Conservation (phyloP, 768 basidiomycete species). For the Gymnopilus dilepis region DNA sequence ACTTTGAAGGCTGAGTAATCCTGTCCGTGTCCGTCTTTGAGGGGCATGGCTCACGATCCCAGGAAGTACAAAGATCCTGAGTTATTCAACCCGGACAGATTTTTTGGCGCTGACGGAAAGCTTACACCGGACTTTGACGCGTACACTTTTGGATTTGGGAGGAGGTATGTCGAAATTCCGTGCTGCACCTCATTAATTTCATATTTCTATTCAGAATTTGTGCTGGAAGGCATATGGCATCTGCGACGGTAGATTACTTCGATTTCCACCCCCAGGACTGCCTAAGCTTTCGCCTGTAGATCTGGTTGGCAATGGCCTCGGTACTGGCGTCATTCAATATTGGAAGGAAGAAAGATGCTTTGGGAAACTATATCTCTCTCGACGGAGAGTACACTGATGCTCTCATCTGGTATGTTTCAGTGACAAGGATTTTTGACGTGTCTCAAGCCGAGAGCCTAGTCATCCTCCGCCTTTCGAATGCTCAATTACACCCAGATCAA, state of each 20-base stretch:
- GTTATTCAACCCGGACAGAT: slow-evolving; percentile 42
- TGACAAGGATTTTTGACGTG: not conserved
- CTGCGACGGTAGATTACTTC: slow-evolving; percentile 15
- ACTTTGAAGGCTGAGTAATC: not conserved
- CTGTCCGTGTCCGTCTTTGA: slow-evolving; percentile 32
- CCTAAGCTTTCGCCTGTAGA: not conserved
- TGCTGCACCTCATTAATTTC: not conserved
- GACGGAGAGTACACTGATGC: slow-evolving; percentile 15
- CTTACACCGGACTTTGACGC: slow-evolving; percentile 24
- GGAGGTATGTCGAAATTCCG: slow-evolving; percentile 24
- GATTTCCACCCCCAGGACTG: not conserved
- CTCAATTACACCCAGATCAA: slow-evolving; percentile 11
- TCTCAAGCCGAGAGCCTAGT: not conserved
- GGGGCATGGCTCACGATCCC: slow-evolving; percentile 9
- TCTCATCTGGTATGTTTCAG: slow-evolving; percentile 7
- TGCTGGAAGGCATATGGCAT: slow-evolving; percentile 24
- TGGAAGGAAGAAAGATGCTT: slow-evolving; percentile 18
- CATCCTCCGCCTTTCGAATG: slow-evolving; percentile 8
- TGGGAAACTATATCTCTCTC: slow-evolving; percentile 15
- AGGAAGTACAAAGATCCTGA: slow-evolving; percentile 37
- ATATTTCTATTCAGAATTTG: slow-evolving; percentile 16
- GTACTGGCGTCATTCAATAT: slow-evolving; percentile 16
- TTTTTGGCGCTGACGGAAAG: slow-evolving; percentile 28
- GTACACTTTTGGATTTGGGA: slow-evolving; percentile 35
- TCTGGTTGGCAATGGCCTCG: slow-evolving; percentile 20